These are phyloP conservation scores for Multifurca ochricompacta DNA, from an alignment of 768 basidiomycete genomes.

Conservation along the genomic window DNA sequence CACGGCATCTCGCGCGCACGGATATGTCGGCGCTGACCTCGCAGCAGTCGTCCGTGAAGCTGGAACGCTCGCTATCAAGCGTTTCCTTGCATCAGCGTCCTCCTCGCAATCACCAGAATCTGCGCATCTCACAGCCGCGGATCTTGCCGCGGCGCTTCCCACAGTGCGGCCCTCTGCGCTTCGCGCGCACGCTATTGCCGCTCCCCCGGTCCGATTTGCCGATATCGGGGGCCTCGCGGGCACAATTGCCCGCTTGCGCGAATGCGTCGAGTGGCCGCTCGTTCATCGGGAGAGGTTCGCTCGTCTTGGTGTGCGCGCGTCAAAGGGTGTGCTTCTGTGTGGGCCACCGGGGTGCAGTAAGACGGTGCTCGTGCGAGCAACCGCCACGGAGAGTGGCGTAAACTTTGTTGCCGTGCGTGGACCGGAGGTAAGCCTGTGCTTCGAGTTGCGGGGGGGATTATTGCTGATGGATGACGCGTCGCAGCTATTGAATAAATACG, in stretches of 20 bases:
- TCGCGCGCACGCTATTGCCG: constrained; percentile 87
- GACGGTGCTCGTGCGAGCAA: constrained; percentile 85
- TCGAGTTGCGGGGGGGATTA: not conserved
- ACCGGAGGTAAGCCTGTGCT: constrained; percentile 59
- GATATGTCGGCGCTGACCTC: constrained; percentile 95
- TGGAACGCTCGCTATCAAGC: constrained; percentile 85
- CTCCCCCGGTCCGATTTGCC: constrained; percentile 70
- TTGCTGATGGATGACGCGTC: not conserved
- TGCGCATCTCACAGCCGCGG: constrained; percentile 41
- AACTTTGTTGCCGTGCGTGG: constrained; percentile 98
- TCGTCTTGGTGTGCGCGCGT: constrained; percentile 80
- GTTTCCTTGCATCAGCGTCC: constrained; percentile 44
- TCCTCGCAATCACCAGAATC: constrained; percentile 9
- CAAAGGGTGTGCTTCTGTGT: constrained; percentile 85
- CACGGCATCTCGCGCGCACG: constrained; percentile 77
- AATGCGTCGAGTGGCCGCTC: constrained; percentile 94
- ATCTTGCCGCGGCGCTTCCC: constrained; percentile 67
- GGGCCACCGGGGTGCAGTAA: constrained; percentile 98
- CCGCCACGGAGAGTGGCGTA: constrained; percentile 88
- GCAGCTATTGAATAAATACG: constrained; percentile 91
- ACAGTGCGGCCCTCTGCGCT: constrained; percentile 86
- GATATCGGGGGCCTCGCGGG: constrained; percentile 85
- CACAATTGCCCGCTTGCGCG: constrained; percentile 79
- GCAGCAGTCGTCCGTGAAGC: constrained; percentile 89
- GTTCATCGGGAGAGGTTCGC: constrained; percentile 80